phyloP scores from a whole-genome alignment of 2,329 filamentous ascomycete species.

The Fusarium xylarioides region DNA sequence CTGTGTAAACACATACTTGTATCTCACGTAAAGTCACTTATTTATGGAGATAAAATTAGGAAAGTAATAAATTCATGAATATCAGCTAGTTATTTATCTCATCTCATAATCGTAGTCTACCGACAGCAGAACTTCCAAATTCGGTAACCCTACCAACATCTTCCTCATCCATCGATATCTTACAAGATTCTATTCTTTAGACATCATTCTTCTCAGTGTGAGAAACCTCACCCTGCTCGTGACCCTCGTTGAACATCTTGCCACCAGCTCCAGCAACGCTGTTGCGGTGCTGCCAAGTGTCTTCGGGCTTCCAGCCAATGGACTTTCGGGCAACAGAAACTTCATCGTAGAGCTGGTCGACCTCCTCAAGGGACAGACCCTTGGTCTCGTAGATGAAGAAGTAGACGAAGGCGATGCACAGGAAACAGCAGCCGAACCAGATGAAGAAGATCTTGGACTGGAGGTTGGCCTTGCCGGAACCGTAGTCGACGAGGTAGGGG shows the following conservation, averaged over 20 bases:
- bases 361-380: constrained; percentile 81
- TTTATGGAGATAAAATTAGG: neutral
- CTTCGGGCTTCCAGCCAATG: constrained; percentile 55
- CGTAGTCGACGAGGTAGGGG: constrained; percentile 81
- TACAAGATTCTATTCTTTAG: neutral
- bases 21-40: rapidly evolving
- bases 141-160: neutral
- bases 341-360: constrained; percentile 80
- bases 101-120: neutral
- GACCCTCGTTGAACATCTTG: constrained; percentile 22
- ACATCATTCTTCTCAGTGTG: constrained; percentile 32
- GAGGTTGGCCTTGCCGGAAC: constrained; percentile 75
- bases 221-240: constrained; percentile 1
- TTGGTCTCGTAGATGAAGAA: constrained; percentile 90
- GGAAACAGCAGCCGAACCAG: constrained; percentile 76
- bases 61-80: neutral
- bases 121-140: neutral
- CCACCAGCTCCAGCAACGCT: constrained; percentile 33
- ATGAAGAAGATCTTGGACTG: constrained; percentile 81
- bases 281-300: constrained; percentile 46
- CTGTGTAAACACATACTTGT: neutral
- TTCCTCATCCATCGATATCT: neutral
- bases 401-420: constrained; percentile 77
- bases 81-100: constrained; percentile 18
- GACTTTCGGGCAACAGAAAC: constrained; percentile 66